phyloP scores from a whole-genome alignment of 805 yeast genomes.

The Yarrowia sp. region DNA sequence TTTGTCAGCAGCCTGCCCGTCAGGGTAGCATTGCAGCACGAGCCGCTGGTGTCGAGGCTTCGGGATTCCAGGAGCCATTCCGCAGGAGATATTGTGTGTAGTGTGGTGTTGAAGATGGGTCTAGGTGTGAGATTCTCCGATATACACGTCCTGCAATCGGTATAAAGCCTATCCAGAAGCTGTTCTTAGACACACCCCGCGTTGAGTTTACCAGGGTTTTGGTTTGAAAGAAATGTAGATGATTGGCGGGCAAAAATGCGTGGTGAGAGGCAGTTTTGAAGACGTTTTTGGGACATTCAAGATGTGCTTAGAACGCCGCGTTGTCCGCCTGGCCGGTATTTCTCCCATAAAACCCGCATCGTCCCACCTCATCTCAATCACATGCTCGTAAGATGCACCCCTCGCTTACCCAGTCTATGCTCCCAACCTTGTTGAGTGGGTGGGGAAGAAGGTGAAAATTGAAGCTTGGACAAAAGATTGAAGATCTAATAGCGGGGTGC shows the following conservation, averaged over 20 bases:
- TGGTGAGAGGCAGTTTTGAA: background rate
- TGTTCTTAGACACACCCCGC: conserved; percentile 18
- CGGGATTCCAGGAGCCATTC: conserved; percentile 47
- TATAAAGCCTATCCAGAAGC: conserved; percentile 10
- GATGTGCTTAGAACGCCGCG: too few species aligned
- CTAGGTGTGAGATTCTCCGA: too few species aligned
- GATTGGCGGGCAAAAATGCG: background rate
- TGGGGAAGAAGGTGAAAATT: background rate
- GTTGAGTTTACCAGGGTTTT: conserved; percentile 27
- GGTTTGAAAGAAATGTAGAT: background rate
- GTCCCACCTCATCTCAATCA: conserved; percentile 12
- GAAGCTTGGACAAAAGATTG: background rate
- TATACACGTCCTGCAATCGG: too few species aligned
- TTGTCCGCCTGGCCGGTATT: too few species aligned
- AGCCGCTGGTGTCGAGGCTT: conserved; percentile 88
- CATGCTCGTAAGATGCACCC: conserved; percentile 27
- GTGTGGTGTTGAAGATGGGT: background rate
- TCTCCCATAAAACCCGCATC: background rate
- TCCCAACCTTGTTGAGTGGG: conserved; percentile 8
- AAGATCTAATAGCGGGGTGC: background rate
- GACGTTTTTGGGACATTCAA: too few species aligned
- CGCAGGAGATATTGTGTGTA: too few species aligned
- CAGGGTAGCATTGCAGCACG: conserved; percentile 90
- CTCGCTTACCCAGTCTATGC: conserved; percentile 27
- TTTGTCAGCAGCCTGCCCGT: conserved; percentile 85